Base-by-base conservation (phyloP, 148 eudicot genomes). In the Nyssa sinensis region DNA sequence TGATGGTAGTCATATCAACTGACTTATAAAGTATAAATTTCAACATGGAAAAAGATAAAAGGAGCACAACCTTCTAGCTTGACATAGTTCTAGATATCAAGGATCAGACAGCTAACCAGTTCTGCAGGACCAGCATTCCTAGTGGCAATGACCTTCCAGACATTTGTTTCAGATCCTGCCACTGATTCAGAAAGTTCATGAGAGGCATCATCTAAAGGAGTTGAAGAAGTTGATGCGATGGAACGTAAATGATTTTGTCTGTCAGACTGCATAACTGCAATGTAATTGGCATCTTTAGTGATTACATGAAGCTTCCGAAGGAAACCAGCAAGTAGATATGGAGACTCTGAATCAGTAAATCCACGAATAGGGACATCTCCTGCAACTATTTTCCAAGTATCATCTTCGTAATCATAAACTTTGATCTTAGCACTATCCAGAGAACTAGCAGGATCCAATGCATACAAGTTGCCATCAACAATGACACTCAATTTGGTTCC, bases 401-500 rank as follows among this genome's bases (percentile, higher is more conserved):
- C 99, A 47, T 82, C 89, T 71, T 78, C 78, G 11, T 85, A 77
- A 84, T 93, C 91, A 67, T 96, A 96, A 5, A 86, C 84, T 81
- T 93, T 93, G 63, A 96, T 88, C 75, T 79, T 84, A 64, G 91
- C 97, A 60, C 82, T 89, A 44, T 89, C 98, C 67, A 87, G 66
- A 55, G 94, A 85, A 74, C 86, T 87, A 19, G 97, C 91, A 66
- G 93, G 91, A 66, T 96, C 99, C 62, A 96, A 71, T 19, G 99
- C 94, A 31, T 91, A 96, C 65, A 96, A 77, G 34, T 93, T 93
- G 44, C 81, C 95, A 28, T 91, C 93, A 32, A 93, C 97, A 10
- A 87, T 85, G 13, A 82, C 90, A 79, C 97, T 93, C 67, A 91
- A 64, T 71, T 96, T 96, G n/a, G 97, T 91, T 61, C 95, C 99